Evolutionary conservation across 768 basidiomycete genomes (phyloP), one percentile per base, ranked within the genome.

Genomic region (Mrakia blollopis): DNA sequence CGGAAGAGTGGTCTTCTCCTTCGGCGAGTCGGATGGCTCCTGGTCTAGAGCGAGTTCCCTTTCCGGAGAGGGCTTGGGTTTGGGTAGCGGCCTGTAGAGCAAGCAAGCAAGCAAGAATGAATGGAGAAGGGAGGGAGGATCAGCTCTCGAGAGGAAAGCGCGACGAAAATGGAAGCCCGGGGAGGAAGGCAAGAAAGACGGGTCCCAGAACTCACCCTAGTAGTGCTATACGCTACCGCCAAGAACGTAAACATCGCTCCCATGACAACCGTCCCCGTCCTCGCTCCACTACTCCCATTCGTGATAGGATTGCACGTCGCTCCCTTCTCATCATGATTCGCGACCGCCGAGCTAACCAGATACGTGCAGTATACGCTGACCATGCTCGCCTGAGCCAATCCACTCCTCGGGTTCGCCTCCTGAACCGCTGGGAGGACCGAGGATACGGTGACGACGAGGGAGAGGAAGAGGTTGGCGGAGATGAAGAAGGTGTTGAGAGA

Each of bases 311-410:
- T 98, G 86, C 97, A 99, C 30, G 87, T 85, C 21, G 79, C 79
- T 6, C 86, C 85, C 25, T 81, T 80, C 80, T 95, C 91, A 11
- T 89, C 89, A 84, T 96, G 93, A 82, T 98, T 98, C 78, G 90
- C 91, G 76, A 99, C 89, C 5, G 97, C 97, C 25, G 92, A 94
- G 41, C 93, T 91, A 80, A 93, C 89, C 78, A 99, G 90, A 83
- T 99, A 99, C 3, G 94, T 94, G 85, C 93, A 97, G 83, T 99
- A 99, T 2, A 90, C 92, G 5, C 92, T 92, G n/a, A 99, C 96
- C 91, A 98, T 95, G 65, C 92, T 90, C 10, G 93, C 90, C 82
- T 98, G 97, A 0, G 94, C 94, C 9, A 99, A 88, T 6, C 97
- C 97, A 13, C 93, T 95, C 72, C 92, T 91, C 16, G 96, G 92